A percentile compares a stretch with the other conserved stretches of the same genome.
Conservation (phyloP, 2,329 filamentous ascomycete genomes). For the Clarireedia paspali region DNA sequence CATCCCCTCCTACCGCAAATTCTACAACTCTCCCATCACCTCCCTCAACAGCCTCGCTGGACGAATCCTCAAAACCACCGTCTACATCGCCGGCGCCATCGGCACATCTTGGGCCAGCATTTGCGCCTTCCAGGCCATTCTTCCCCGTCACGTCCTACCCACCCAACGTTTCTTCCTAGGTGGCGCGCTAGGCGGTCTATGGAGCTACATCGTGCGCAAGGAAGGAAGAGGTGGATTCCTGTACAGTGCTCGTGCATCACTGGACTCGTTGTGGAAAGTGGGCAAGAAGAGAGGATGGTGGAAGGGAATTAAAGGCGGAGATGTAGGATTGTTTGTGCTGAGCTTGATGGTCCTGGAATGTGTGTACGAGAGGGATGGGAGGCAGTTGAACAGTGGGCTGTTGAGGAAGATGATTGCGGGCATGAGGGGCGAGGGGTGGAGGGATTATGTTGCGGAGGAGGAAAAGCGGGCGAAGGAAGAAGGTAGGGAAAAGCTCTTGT, state of each 20-base stretch:
- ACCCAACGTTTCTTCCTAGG: conserved; percentile 86
- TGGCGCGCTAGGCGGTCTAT: conserved; percentile 77
- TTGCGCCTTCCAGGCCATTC: conserved; percentile 76
- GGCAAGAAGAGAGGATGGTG: conserved; percentile 88
- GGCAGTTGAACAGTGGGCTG: conserved; percentile 18
- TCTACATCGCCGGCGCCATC: conserved; percentile 75
- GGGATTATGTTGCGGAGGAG: conserved; percentile 20
- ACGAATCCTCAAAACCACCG: conserved; percentile 63
- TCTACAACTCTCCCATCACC: conserved; percentile 62
- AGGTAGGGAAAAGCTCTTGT: conserved; percentile 1
- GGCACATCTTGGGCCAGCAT: conserved; percentile 83
- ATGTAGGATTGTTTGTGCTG: conserved; percentile 74
- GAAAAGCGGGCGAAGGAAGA: conserved; percentile 16
- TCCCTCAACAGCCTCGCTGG: conserved; percentile 60
- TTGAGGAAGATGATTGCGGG: conserved; percentile 23
- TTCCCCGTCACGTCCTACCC: conserved; percentile 67
- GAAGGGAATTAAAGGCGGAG: conserved; percentile 72
- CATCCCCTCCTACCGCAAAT: conserved; percentile 56
- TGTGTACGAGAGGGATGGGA: conserved; percentile 37
- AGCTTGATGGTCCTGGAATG: conserved; percentile 72
- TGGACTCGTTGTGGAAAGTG: conserved; percentile 86
- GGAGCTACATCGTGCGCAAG: conserved; percentile 68
- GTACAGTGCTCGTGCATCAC: conserved; percentile 68
- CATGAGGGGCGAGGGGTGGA: conserved; percentile 26
- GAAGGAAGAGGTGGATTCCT: conserved; percentile 64